Evolutionary conservation across 768 basidiomycete species (phyloP), one percentile per base, ranked within the genome.

Genomic region (Infundibulicybe gibba): DNA sequence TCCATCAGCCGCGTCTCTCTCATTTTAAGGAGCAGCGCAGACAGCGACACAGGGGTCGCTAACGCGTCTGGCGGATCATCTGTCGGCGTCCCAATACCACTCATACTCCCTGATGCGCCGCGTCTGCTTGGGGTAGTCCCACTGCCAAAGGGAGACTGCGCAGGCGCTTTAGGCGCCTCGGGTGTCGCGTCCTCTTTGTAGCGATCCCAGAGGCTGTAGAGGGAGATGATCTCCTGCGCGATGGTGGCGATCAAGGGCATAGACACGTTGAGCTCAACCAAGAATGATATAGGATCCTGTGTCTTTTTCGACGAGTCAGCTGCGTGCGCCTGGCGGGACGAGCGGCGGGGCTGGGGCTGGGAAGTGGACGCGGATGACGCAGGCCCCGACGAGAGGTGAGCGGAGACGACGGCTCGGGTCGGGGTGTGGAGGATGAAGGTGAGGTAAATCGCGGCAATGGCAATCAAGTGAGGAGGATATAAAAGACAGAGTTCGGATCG

Each of bases 391-490:
- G 72, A 67, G 12, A 69, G 62, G 14, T 71, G 71, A 32, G 64
- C 63, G 15, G 66, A 60, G 49, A 77, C 61, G 40, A 66, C 54
- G 11, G 71, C 68, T 42, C 77, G 71, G 31, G 81, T 77, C 15
- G 80, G 78, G 0, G 73, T 67, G 57, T 91, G 85, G 9, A 93
- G 72, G 41, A 87, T 79, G 59, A 92, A 83, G 0, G 90, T 87
- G 49, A 97, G 80, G 68, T 93, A 97, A 46, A 99, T 80, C 0
- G 91, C 88, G 0, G 94, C 85, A 58, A 97, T 80, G 16, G 95
- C 93, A 54, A 98, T 90, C 47, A 97, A 72, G 61, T 98, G 93
- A 0, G 97, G 97, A 0, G 97, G 94, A 61, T 98, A 87, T 21
- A 97, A 66, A n/a, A 99, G 81, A 60, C 91, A 93, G 15, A 99